A percentile compares a stretch with the other conserved stretches of the same genome.
Conservation (phyloP, 495 filamentous ascomycete genomes). For the Tuber calosporum region DNA sequence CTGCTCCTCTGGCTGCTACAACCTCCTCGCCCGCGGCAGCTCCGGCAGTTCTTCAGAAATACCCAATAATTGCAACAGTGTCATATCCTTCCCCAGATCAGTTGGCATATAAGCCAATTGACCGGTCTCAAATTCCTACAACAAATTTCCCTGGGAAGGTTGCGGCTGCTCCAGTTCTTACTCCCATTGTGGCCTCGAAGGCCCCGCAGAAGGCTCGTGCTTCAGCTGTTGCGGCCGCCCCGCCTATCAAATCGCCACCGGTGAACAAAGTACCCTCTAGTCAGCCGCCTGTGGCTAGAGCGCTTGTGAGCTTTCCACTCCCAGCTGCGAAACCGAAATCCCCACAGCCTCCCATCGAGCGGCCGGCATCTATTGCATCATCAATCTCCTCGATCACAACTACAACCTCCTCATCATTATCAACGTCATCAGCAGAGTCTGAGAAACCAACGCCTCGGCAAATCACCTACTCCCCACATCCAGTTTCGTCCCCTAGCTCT, state of each 20-base stretch:
- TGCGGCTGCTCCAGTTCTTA: not conserved
- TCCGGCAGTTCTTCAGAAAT: not conserved
- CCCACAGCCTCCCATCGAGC: slow-evolving; percentile 14
- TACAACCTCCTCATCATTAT: slow-evolving; percentile 14
- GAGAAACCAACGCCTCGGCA: slow-evolving; percentile 13
- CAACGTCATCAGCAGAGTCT: slow-evolving; percentile 16
- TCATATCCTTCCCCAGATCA: slow-evolving; percentile 32
- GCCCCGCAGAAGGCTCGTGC: not conserved
- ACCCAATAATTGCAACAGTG: slow-evolving; percentile 30
- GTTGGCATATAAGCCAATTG: slow-evolving; percentile 29
- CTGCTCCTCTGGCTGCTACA: not conserved
- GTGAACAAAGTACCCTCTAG: slow-evolving; percentile 1
- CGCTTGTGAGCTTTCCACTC: not conserved
- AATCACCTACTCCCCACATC: slow-evolving; percentile 16
- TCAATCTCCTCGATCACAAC: slow-evolving; percentile 7
- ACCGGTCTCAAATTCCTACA: slow-evolving; percentile 25
- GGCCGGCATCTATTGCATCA: slow-evolving; percentile 23
- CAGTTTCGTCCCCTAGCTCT: slow-evolving; percentile 8
- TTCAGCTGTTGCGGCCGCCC: not conserved
- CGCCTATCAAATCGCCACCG: slow-evolving; percentile 4
- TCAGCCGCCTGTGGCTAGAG: slow-evolving; percentile 5
- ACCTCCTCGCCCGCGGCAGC: not conserved
- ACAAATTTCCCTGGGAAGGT: slow-evolving; percentile 5
- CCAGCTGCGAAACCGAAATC: slow-evolving; percentile 20
- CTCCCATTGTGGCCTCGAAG: not conserved